Base-by-base conservation (phyloP, 2,329 filamentous ascomycete species). In the Microdochium nivale region DNA sequence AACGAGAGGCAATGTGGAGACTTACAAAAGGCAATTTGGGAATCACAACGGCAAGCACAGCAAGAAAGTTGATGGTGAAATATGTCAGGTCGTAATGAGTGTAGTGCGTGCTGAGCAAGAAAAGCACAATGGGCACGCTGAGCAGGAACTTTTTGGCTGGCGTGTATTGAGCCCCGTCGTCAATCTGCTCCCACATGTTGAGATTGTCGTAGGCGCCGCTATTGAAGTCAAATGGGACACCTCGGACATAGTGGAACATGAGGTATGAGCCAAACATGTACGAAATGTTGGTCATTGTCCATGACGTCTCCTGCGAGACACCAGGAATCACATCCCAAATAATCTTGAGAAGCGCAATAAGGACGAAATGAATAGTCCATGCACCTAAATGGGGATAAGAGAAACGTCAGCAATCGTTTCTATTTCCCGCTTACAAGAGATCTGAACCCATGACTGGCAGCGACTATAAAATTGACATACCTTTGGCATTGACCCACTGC, bases 141-240 rank as follows among this genome's bases (percentile, higher is more conserved):
- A 97, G 84, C 54, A 99, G 78, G 65, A 99, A 99, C 72, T 99
- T 99, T 79, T 99, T 99, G 59, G 94, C 89, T 3, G 94, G 94
- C 1, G 94, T 99, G 75, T 97, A 99, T 70, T 99, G 94, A 62
- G 94, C 94, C 47, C 94, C 94, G 64, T 97, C 95, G 76, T 99
- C 94, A 69, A 99, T 99, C 74, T 99, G 94, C 76, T 99, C 94
- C 94, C 94, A 99, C 94, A 99, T 97, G 75, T 97, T 99, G 65
- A 99, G 80, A 70, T 99, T 97, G 78, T 99, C 94, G 71, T 97
- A 99, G 61, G 94, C 94, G 54, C 94, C 94, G 52, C 89, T 87
- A 67, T 99, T 99, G 80, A 99, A 99, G 70, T 99, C 94, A 67
- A 99, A 99, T 5, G 94, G 94, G 47, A 97, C 90, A 61, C 94